phyloP scores from a whole-genome alignment of 768 basidiomycete genomes.

The Suillus weaverae region DNA sequence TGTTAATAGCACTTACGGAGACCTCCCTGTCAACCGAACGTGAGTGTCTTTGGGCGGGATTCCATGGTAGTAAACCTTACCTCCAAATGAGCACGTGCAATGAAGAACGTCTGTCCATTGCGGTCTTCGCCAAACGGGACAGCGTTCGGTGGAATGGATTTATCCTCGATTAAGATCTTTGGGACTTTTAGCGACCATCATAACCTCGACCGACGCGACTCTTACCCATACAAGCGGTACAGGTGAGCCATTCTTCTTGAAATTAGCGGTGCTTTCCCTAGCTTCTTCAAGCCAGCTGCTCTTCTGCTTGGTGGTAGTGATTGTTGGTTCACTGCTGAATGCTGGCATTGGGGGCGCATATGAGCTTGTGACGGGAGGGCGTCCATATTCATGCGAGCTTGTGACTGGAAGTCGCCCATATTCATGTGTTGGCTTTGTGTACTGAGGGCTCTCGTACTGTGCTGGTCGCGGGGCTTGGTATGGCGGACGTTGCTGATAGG shows the following conservation, averaged over 20 bases:
- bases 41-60: not conserved
- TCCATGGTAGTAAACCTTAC: no score
- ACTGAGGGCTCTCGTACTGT: not conserved
- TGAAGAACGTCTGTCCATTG: constrained; percentile 25
- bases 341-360: not conserved
- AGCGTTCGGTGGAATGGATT: constrained; percentile 29
- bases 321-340: not conserved
- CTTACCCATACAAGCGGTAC: constrained; percentile 30
- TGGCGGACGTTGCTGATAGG: constrained; percentile 2
- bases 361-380: not conserved
- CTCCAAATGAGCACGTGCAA: constrained; percentile 24
- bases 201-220: not conserved
- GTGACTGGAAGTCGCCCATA: not conserved
- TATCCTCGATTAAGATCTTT: constrained; percentile 28
- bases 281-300: not conserved
- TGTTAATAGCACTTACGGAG: constrained; percentile 5
- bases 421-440: not conserved
- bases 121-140: constrained; percentile 27
- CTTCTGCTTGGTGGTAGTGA: not conserved
- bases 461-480: not conserved
- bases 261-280: constrained; percentile 6
- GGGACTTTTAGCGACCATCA: not conserved
- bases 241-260: constrained; percentile 22
- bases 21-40: not conserved
- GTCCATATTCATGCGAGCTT: not conserved